These are phyloP conservation scores for Metschnikowia gelsemii DNA, from an alignment of 805 yeast genomes.

Conservation along the genomic window DNA sequence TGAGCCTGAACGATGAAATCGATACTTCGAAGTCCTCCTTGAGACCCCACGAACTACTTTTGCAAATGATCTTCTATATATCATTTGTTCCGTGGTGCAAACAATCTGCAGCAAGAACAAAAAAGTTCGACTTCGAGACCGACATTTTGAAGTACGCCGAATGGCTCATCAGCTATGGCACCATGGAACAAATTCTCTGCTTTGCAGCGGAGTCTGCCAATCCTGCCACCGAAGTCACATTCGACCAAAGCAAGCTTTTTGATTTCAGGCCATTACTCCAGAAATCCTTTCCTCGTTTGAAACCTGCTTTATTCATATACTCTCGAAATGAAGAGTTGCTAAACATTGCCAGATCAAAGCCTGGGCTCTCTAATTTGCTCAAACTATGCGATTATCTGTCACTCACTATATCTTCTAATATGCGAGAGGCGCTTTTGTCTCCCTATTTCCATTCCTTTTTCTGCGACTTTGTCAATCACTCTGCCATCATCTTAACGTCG, in stretches of 20 bases:
- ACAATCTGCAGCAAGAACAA: slow-evolving; percentile 37
- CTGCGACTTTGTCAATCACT: slow-evolving; percentile 55
- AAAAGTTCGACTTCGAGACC: slow-evolving; percentile 51
- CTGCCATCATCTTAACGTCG: slow-evolving; percentile 64
- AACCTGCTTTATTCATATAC: slow-evolving; percentile 53
- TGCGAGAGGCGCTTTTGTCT: slow-evolving; percentile 33
- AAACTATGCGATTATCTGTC: slow-evolving; percentile 30
- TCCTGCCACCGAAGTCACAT: slow-evolving; percentile 31
- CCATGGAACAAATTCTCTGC: slow-evolving; percentile 64
- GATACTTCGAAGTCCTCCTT: slow-evolving; percentile 35
- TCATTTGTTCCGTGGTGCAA: slow-evolving; percentile 71
- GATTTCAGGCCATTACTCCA: slow-evolving; percentile 68
- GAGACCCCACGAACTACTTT: slow-evolving; percentile 42
- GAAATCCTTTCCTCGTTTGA: slow-evolving; percentile 58
- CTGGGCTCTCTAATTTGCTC: slow-evolving; percentile 29
- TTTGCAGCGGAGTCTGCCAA: slow-evolving; percentile 57
- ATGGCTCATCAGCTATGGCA: slow-evolving; percentile 59
- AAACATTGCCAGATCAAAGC: slow-evolving; percentile 28
- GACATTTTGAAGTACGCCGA: slow-evolving; percentile 61
- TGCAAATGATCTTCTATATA: slow-evolving; percentile 51
- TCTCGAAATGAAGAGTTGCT: slow-evolving; percentile 37
- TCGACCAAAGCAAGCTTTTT: slow-evolving; percentile 51
- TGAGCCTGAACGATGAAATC: slow-evolving; percentile 23
- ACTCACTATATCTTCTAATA: slow-evolving; percentile 22
- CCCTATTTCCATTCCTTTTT: slow-evolving; percentile 51